These are phyloP conservation scores for Diospyros kaki DNA, from an alignment of 148 eudicot genomes.

Conservation along the genomic window DNA sequence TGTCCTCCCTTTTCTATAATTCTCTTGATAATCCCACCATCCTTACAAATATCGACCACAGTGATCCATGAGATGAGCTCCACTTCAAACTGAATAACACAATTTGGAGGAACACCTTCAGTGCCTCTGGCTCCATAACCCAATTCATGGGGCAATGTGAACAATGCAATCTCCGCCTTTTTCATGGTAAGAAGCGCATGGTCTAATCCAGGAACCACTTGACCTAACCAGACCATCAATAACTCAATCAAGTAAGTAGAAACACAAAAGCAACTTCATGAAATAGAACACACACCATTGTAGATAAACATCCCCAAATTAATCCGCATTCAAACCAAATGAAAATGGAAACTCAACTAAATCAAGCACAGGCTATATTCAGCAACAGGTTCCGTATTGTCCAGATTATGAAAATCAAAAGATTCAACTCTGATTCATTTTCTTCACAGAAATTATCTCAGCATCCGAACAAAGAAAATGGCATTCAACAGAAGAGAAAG, in stretches of 20 bases:
- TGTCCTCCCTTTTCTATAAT: conserved; percentile 44
- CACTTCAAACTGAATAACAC: conserved; percentile 44
- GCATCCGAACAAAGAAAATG: not conserved
- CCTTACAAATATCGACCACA: conserved; percentile 57
- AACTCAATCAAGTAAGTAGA: conserved; percentile 4
- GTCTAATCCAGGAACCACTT: conserved; percentile 38
- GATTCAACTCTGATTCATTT: not conserved
- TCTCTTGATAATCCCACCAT: conserved; percentile 67
- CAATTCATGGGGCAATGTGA: conserved; percentile 47
- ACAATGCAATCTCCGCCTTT: conserved; percentile 56
- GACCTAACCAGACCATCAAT: conserved; percentile 27
- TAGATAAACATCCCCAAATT: not conserved
- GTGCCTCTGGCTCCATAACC: conserved; percentile 31
- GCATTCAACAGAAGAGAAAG: not conserved
- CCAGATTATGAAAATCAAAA: not conserved
- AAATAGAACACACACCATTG: not conserved
- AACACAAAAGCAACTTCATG: not conserved
- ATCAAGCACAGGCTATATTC: not conserved
- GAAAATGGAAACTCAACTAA: not conserved
- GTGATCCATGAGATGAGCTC: conserved; percentile 60
- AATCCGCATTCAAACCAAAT: not conserved
- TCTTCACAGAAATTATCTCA: not conserved
- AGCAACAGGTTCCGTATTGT: not conserved
- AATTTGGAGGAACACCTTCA: conserved; percentile 34
- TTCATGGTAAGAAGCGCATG: conserved; percentile 53